These are phyloP conservation scores for Cryptococcus floricola DNA, from an alignment of 1,284 basidiomycete genomes.

Conservation along the genomic window DNA sequence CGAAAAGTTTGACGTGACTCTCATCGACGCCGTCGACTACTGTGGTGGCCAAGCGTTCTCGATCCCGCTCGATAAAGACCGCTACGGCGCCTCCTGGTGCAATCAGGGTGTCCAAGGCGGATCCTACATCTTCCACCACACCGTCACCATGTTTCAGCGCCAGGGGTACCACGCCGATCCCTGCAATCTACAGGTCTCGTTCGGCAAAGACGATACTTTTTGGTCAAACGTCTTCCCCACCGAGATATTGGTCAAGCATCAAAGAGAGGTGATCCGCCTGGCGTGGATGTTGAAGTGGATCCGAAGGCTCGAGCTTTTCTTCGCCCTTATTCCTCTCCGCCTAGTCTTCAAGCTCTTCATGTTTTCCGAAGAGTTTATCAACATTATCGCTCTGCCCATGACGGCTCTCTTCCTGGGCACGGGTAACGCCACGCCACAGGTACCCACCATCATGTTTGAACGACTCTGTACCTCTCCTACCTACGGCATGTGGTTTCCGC, in stretches of 20 bases:
- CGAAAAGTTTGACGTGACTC: not conserved
- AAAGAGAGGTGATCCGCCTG: constrained; percentile 59
- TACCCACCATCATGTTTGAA: constrained; percentile 51
- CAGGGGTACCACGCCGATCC: constrained; percentile 55
- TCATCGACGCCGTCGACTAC: constrained; percentile 53
- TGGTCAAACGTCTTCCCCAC: constrained; percentile 67
- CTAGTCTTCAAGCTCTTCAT: constrained; percentile 59
- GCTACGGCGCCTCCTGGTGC: constrained; percentile 57
- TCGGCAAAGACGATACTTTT: constrained; percentile 60
- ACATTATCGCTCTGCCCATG: constrained; percentile 50
- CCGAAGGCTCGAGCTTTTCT: constrained; percentile 56
- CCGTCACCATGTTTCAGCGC: constrained; percentile 57
- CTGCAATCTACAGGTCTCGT: constrained; percentile 60
- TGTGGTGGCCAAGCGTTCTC: constrained; percentile 62
- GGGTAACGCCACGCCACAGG: constrained; percentile 50
- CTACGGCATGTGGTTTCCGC: constrained; percentile 51
- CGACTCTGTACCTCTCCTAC: constrained; percentile 50
- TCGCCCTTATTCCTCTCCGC: constrained; percentile 60
- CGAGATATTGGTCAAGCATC: constrained; percentile 54
- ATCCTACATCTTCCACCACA: constrained; percentile 59
- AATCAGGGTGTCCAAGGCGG: constrained; percentile 59
- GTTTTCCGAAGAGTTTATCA: constrained; percentile 55
- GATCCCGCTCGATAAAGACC: constrained; percentile 54
- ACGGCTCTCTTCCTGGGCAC: constrained; percentile 50
- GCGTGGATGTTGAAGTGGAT: constrained; percentile 56